Evolutionary conservation across 169 alveolate genomes (phyloP), one percentile per base, ranked within the genome.

Genomic region (Plasmodium inui): DNA sequence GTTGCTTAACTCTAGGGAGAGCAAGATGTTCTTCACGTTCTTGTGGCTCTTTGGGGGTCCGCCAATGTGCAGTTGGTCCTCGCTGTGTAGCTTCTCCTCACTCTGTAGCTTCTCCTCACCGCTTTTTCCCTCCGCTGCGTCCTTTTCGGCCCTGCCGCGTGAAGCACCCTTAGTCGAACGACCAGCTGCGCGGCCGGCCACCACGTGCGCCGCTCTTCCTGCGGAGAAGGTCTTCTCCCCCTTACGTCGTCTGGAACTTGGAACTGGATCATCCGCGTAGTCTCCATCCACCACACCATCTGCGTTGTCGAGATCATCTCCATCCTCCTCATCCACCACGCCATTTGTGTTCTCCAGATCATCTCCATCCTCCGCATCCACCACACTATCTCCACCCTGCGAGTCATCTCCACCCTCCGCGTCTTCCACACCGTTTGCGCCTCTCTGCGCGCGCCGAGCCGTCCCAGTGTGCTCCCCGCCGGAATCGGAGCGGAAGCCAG

Each of bases 1-100:
- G 80, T 86, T 86, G 12, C 82, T 86, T 34, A 86, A 50, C 44
- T 86, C 93, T 14, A 86, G 70, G 8, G 93, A 86, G 17, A 86
- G 72, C 14, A 86, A 6, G 1, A 86, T 76, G 34, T 86, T 86
- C 28, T 86, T 86, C 17, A 86, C 85, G 67, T 34, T 86, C n/a
- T 86, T 86, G 44, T 10, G 67, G 14, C 37, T 71, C 17, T 73
- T 46, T 14, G 30, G 41, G n/a, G 30, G 5, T 1, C 30, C 67
- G 37, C 6, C 2, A n/a, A n/a, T n/a, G 26, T 10, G 34, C 17
- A 19, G 28, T 14, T 39, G 26, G 12, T 26, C 28, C 19, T 26
- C 79, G 46, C 61, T n/a, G 22, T 28, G 50, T 1, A 41, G n/a
- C 1, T 12, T 1, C 6, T 50, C 61, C 61, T 12, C 61, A 12